These are phyloP conservation scores for Vicia sativa DNA, from an alignment of 306 rosid species.

Conservation along the genomic window DNA sequence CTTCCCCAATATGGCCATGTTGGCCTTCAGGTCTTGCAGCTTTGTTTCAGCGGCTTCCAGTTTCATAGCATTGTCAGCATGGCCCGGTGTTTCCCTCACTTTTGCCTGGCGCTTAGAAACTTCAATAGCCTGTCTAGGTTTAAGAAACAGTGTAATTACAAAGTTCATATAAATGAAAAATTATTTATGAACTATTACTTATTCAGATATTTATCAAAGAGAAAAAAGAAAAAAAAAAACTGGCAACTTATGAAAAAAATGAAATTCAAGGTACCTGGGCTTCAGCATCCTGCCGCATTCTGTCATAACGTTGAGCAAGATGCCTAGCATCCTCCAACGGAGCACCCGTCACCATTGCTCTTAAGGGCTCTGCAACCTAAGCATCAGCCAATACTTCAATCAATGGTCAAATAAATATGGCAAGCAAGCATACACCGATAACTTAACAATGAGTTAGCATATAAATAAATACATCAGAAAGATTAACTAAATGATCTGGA, in stretches of 20 bases:
- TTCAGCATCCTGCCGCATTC: conserved; percentile 96
- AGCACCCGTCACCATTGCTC: conserved; percentile 95
- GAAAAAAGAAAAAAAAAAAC: not conserved
- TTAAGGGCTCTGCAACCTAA: conserved; percentile 91
- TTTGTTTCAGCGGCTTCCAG: conserved; percentile 86
- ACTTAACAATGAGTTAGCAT: conserved; percentile 22
- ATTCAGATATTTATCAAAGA: conserved; percentile 1
- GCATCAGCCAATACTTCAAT: conserved; percentile 38
- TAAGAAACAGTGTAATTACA: conserved; percentile 50
- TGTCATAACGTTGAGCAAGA: conserved; percentile 93
- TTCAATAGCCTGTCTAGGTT: conserved; percentile 96
- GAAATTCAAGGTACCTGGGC: conserved; percentile 68
- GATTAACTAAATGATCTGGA: conserved; percentile 9
- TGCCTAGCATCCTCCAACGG: conserved; percentile 95
- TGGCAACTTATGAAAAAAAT: not conserved
- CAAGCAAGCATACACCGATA: conserved; percentile 13
- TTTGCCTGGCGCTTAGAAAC: conserved; percentile 87
- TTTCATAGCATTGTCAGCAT: conserved; percentile 71
- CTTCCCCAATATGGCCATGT: conserved; percentile 92
- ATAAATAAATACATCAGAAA: conserved; percentile 8
- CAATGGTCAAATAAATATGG: conserved; percentile 31
- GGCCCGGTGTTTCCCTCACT: conserved; percentile 84
- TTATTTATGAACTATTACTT: conserved; percentile 23
- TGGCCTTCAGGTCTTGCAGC: conserved; percentile 83
- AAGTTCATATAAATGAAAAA: conserved; percentile 27